Evolutionary conservation across 805 yeast genomes (phyloP).

Genomic region (Lachancea sp.): DNA sequence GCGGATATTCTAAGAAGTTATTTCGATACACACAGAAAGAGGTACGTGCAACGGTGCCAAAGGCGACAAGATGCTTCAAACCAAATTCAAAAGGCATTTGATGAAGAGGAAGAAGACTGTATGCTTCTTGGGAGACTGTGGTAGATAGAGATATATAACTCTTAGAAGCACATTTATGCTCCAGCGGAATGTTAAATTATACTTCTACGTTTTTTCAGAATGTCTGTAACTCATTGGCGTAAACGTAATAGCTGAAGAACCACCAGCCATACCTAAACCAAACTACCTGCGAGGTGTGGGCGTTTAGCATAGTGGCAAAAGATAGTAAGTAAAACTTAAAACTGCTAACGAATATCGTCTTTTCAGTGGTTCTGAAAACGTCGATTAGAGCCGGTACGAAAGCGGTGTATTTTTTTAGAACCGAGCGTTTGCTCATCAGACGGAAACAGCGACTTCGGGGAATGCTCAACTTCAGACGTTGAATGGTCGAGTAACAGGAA

Average conservation of each 20-base stretch:
- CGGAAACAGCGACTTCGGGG: background rate
- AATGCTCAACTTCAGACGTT: slow-evolving; percentile 10
- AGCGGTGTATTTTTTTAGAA: slow-evolving; percentile 22
- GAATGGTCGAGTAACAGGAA: slow-evolving; percentile 50
- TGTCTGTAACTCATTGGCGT: slow-evolving; percentile 55
- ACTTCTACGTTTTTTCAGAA: background rate
- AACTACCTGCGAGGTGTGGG: slow-evolving; percentile 85
- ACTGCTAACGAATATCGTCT: slow-evolving; percentile 34
- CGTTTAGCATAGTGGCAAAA: slow-evolving; percentile 70
- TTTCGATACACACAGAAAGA: slow-evolving; percentile 9
- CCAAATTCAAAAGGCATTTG: slow-evolving; percentile 10
- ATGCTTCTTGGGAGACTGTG: slow-evolving; percentile 29
- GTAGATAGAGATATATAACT: slow-evolving; percentile 16
- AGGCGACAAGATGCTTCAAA: background rate
- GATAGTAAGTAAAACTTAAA: slow-evolving; percentile 32
- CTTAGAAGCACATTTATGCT: too few species aligned
- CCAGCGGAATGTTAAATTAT: too few species aligned
- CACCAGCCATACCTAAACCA: slow-evolving; percentile 95
- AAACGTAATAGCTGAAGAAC: slow-evolving; percentile 65
- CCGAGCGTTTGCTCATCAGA: slow-evolving; percentile 15
- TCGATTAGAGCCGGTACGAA: slow-evolving; percentile 16
- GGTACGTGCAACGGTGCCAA: slow-evolving; percentile 7
- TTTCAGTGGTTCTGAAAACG: slow-evolving; percentile 14
- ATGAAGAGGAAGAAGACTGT: slow-evolving; percentile 26
- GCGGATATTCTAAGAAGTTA: slow-evolving; percentile 13